Evolutionary conservation across 805 yeast species (phyloP).

Genomic region (Saccharomycopsis amapae): DNA sequence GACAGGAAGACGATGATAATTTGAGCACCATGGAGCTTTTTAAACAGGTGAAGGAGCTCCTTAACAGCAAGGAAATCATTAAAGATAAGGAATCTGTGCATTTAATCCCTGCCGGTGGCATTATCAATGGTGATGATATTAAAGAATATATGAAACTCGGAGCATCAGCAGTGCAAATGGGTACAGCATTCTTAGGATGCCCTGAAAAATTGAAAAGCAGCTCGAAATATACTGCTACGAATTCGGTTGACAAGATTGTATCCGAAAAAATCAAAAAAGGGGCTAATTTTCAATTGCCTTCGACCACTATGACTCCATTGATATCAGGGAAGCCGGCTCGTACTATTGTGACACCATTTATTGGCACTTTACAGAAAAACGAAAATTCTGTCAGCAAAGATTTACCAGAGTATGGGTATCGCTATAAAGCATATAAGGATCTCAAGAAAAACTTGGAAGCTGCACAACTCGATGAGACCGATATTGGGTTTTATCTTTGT

Average conservation of each 20-base stretch:
- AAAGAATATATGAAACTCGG: slow-evolving; percentile 33
- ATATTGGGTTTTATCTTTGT: not conserved
- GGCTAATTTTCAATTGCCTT: slow-evolving; percentile 23
- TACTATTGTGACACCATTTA: slow-evolving; percentile 32
- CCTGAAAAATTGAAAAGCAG: slow-evolving; percentile 24
- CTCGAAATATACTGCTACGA: not conserved
- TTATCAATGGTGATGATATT: slow-evolving; percentile 31
- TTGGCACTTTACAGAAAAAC: slow-evolving; percentile 23
- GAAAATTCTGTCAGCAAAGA: slow-evolving; percentile 26
- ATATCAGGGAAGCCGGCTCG: slow-evolving; percentile 37
- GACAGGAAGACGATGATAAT: slow-evolving; percentile 29
- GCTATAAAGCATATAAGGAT: slow-evolving; percentile 1
- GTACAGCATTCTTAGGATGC: slow-evolving; percentile 42
- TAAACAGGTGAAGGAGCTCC: slow-evolving; percentile 19
- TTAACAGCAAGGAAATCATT: slow-evolving; percentile 2
- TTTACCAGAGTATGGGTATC: slow-evolving; percentile 20
- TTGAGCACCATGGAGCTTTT: slow-evolving; percentile 31
- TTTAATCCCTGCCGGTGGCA: slow-evolving; percentile 50
- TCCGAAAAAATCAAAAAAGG: slow-evolving; percentile 19
- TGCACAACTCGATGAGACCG: not conserved
- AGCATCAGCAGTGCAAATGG: slow-evolving; percentile 49
- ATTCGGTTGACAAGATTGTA: not conserved
- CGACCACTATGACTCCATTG: slow-evolving; percentile 29
- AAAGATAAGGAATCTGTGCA: slow-evolving; percentile 9
- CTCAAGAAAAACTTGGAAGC: not conserved